Evolutionary conservation across 805 yeast species (phyloP), one percentile per base, ranked within the genome.

Genomic region (Ogataea trehalophila): DNA sequence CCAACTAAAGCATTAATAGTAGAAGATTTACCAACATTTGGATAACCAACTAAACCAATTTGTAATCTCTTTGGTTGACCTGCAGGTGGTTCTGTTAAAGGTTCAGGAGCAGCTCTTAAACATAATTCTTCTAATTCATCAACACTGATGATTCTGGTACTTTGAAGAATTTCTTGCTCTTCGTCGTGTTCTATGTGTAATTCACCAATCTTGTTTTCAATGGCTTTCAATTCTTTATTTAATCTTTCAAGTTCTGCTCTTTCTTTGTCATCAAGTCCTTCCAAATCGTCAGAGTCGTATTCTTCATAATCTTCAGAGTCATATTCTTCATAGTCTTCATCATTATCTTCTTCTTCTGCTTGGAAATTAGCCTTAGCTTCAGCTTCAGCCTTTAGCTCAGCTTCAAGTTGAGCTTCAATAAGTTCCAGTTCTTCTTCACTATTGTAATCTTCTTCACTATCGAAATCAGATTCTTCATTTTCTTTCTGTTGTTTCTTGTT

Each of bases 1-100:
- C 99, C 99, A 41, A 92, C 94, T 38, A 94, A 74, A 0, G 99
- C 97, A 67, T 94, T 94, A 60, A 94, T 94, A 2, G 98, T 94
- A n/a, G 98, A 91, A 2, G 98, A 94, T 43, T 66, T 66, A 60
- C 70, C 70, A 43, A 85, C 92, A 65, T 92, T 94, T 37, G 99
- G 99, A 66, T 94, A 94, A 33, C 99, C 99, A 18, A 94, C 99
- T 55, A 94, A 75, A 50, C 99, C 99, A 54, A 94, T 89, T 63
- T 90, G 95, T 45, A 87, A 71, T 51, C 84, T 74, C 34, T 80
- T 77, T 16, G 81, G 81, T 53, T 74, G 76, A 1, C 83, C 86
- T 44, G 70, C 73, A 4, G 72, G 70, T 18, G 83, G 80, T 39
- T 73, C 69, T 8, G 76, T 67, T 39, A 77, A 55, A 11, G 83